Percentiles rank a stretch among this genome's conserved stretches.
phyloP scores from a whole-genome alignment of 495 filamentous ascomycete genomes.

The Aspergillus avenaceus region DNA sequence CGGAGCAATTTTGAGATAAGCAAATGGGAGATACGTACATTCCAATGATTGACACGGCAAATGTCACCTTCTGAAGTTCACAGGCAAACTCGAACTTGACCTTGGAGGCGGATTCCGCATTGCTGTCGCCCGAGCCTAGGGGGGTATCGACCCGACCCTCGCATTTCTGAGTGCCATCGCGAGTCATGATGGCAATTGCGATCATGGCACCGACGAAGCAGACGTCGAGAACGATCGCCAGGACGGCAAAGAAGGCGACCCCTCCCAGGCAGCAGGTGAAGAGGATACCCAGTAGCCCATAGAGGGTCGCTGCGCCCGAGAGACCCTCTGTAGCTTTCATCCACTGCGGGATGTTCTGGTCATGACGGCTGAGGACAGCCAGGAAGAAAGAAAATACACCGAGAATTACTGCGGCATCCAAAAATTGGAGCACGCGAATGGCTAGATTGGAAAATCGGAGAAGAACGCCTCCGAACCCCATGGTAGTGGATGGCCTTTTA shows the following conservation, averaged over 20 bases:
- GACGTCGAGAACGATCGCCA: constrained; percentile 74
- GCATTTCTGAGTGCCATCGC: constrained; percentile 60
- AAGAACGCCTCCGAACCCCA: constrained; percentile 51
- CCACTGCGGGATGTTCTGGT: constrained; percentile 56
- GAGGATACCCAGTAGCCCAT: constrained; percentile 64
- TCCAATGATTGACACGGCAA: constrained; percentile 74
- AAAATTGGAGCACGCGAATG: constrained; percentile 67
- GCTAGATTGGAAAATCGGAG: constrained; percentile 60
- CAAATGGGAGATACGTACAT: constrained; percentile 56
- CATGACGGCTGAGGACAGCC: constrained; percentile 51
- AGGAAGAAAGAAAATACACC: constrained; percentile 69
- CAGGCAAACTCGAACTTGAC: constrained; percentile 56
- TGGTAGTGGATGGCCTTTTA: constrained; percentile 8
- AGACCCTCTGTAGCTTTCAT: constrained; percentile 79
- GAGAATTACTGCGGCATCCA: constrained; percentile 65
- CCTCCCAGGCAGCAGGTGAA: constrained; percentile 78
- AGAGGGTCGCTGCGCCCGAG: constrained; percentile 66
- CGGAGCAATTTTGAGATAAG: too few relatives aligned
- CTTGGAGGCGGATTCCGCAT: constrained; percentile 27
- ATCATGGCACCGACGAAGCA: constrained; percentile 78
- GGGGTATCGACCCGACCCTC: constrained; percentile 60
- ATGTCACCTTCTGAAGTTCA: constrained; percentile 63
- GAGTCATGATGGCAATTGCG: constrained; percentile 68
- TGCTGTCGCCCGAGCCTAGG: constrained; percentile 57
- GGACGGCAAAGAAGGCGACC: constrained; percentile 65